Conservation (phyloP, 176 grass and related monocot genomes). For the Oryza coarctata region DNA sequence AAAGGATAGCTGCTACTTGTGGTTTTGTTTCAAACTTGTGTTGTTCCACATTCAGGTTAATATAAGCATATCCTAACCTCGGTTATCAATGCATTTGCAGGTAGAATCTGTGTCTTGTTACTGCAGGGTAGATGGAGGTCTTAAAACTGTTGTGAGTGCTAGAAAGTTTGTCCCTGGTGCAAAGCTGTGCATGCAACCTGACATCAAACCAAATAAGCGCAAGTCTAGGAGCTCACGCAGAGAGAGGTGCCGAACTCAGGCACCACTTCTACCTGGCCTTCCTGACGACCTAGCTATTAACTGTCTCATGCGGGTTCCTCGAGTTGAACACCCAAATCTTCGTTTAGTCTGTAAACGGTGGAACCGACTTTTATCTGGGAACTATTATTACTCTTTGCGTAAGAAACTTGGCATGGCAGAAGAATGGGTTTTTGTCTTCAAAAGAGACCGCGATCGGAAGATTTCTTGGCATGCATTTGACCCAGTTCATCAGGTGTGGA, state of each 20-base stretch:
- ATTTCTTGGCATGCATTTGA: constrained; percentile 96
- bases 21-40: constrained; percentile 12
- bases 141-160: constrained; percentile 68
- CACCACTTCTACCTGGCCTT: constrained; percentile 80
- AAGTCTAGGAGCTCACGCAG: constrained; percentile 60
- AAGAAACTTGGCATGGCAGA: constrained; percentile 76
- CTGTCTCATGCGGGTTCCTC: constrained; percentile 78
- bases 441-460: constrained; percentile 78
- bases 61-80: constrained; percentile 6
- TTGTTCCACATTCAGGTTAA: constrained; percentile 7
- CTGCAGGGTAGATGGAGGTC: constrained; percentile 63
- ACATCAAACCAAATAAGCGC: constrained; percentile 65
- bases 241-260: constrained; percentile 55
- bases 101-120: constrained; percentile 65
- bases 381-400: constrained; percentile 83
- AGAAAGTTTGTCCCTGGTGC: constrained; percentile 66
- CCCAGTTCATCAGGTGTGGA: constrained; percentile 73
- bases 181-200: constrained; percentile 66
- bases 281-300: constrained; percentile 91
- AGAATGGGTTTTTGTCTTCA: constrained; percentile 89
- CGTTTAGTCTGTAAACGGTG: constrained; percentile 76
- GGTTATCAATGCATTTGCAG: constrained; percentile 42
- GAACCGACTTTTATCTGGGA: constrained; percentile 75
- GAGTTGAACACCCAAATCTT: constrained; percentile 60
- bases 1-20: constrained; percentile 9